phyloP scores from a whole-genome alignment of 371 early-diverging fungal species.

The Mucor lusitanicus region DNA sequence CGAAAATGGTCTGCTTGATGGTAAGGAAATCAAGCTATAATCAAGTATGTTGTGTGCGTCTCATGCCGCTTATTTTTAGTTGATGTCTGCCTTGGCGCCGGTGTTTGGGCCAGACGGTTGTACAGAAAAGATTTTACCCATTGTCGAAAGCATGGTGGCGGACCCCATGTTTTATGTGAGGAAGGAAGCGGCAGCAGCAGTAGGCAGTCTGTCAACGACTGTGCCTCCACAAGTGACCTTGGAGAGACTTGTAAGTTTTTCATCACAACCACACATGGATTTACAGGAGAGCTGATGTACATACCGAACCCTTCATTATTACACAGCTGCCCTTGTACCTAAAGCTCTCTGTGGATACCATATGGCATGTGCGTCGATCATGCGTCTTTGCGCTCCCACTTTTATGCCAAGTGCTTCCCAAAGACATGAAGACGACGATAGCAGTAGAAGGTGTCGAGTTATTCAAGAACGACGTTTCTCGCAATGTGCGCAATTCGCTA shows the following conservation, averaged over 20 bases:
- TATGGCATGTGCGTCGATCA: constrained; percentile 57
- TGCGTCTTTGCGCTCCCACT: constrained; percentile 48
- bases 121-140: constrained; percentile 41
- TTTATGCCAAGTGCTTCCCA: constrained; percentile 40
- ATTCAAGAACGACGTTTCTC: constrained; percentile 51
- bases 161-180: constrained; percentile 53
- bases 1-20: constrained; percentile 49
- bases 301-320: too few species aligned
- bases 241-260: constrained; percentile 35
- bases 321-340: constrained; percentile 50
- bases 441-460: constrained; percentile 39
- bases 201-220: constrained; percentile 41
- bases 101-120: constrained; percentile 46
- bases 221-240: constrained; percentile 29
- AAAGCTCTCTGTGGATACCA: constrained; percentile 43
- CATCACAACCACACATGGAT: too few species aligned
- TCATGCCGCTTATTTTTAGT: constrained; percentile 17
- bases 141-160: constrained; percentile 41
- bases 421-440: constrained; percentile 30
- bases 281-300: neutral
- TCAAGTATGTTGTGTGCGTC: neutral
- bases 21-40: constrained; percentile 15
- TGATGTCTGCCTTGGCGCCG: constrained; percentile 41
- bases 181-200: constrained; percentile 53
- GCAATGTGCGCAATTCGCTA: constrained; percentile 47